Evolutionary conservation across 2,329 filamentous ascomycete species (phyloP).

Genomic region (Colletotrichum incanum): DNA sequence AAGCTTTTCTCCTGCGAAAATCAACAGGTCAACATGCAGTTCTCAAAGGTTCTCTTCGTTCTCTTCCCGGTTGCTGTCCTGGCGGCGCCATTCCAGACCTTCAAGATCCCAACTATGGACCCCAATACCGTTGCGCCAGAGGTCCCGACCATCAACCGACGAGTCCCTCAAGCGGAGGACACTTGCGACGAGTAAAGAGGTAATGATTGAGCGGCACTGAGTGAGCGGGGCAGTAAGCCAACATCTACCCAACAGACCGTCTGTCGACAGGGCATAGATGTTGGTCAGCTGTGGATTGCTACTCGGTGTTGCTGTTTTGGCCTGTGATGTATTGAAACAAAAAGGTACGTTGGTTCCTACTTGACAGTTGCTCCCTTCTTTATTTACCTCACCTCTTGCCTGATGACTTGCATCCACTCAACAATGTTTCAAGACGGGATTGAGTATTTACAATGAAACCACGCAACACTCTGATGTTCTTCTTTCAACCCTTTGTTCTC

Average conservation of each 20-base stretch:
- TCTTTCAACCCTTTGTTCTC: neutral
- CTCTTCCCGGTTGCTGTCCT: constrained; percentile 44
- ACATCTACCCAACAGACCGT: neutral
- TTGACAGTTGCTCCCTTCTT: no score
- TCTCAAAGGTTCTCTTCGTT: constrained; percentile 43
- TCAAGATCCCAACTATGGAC: constrained; percentile 39
- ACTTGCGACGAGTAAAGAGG: constrained; percentile 30
- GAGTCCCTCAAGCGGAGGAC: constrained; percentile 34
- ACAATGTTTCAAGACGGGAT: constrained; percentile 59
- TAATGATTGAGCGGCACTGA: neutral
- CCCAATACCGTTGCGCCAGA: constrained; percentile 36
- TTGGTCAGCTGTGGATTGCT: neutral
- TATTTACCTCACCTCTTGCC: neutral
- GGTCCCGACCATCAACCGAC: constrained; percentile 34
- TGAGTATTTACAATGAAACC: constrained; percentile 54
- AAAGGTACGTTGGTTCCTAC: constrained; percentile 14
- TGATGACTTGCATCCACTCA: constrained; percentile 44
- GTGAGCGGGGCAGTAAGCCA: neutral
- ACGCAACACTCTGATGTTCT: constrained; percentile 34
- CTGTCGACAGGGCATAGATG: no score
- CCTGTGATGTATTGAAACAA: neutral
- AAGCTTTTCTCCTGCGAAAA: neutral
- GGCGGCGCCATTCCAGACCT: constrained; percentile 45
- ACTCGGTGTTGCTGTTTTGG: neutral
- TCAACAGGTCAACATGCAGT: constrained; percentile 45